Evolutionary conservation across 2,329 filamentous ascomycete genomes (phyloP).

Genomic region (Diaporthe citriasiana): DNA sequence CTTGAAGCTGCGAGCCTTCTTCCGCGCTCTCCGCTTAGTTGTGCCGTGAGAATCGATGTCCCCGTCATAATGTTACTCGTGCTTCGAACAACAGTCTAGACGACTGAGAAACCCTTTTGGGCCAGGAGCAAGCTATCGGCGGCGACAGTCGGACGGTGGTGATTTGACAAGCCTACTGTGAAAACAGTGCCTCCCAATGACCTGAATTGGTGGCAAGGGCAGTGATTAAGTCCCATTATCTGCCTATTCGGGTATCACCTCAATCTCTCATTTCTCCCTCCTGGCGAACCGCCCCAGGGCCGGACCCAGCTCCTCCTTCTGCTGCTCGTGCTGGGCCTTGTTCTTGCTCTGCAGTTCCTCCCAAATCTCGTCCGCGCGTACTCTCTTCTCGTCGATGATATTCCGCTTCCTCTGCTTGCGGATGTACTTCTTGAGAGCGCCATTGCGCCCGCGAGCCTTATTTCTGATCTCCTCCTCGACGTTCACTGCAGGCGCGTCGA

Average conservation of each 20-base stretch:
- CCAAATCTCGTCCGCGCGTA: conserved; percentile 87
- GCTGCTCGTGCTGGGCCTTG: conserved; percentile 72
- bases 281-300: conserved; percentile 87
- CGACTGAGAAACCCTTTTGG: neutral
- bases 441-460: conserved; percentile 89
- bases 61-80: neutral
- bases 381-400: conserved; percentile 93
- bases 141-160: neutral
- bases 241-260: conserved; percentile 48
- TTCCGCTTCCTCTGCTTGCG: conserved; percentile 94
- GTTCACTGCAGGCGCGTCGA: conserved; percentile 76
- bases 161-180: neutral
- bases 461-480: conserved; percentile 77
- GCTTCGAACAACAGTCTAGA: neutral
- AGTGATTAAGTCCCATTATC: neutral
- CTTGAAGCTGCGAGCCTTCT: neutral
- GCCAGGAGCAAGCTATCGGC: neutral
- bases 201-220: neutral
- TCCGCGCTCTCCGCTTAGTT: neutral
- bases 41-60: neutral
- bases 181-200: neutral
- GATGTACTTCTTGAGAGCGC: conserved; percentile 86
- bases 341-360: conserved; percentile 78
- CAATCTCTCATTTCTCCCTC: conserved; percentile 64
- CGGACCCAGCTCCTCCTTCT: conserved; percentile 83